Conservation (phyloP, 306 rosid species). For the Quercus bicolor region DNA sequence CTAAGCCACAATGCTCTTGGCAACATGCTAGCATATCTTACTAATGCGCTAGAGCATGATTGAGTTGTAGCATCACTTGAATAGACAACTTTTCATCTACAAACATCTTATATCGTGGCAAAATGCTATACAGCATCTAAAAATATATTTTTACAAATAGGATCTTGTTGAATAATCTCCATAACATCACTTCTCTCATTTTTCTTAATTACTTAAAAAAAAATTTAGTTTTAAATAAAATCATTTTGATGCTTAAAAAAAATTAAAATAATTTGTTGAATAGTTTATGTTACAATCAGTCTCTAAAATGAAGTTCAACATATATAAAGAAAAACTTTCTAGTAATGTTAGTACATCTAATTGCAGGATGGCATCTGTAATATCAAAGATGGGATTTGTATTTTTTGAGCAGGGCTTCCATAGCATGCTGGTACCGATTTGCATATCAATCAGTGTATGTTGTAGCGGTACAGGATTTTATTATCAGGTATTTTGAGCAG, state of each 20-base stretch:
- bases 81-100: background rate
- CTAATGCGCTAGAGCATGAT: background rate
- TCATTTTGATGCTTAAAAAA: background rate
- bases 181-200: too few relatives aligned
- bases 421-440: slow-evolving; percentile 70
- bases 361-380: slow-evolving; percentile 94
- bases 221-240: too few relatives aligned
- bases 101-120: background rate
- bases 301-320: background rate
- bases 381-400: slow-evolving; percentile 92
- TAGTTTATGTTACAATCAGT: background rate
- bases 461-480: slow-evolving; percentile 86
- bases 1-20: too few relatives aligned
- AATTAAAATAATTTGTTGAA: background rate
- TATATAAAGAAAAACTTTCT: background rate
- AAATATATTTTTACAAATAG: background rate
- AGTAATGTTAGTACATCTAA: slow-evolving; percentile 7
- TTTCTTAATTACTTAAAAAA: too few relatives aligned
- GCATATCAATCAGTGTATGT: slow-evolving; percentile 64
- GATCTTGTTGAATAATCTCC: too few relatives aligned
- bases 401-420: slow-evolving; percentile 91
- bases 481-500: slow-evolving; percentile 63
- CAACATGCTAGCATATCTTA: background rate
- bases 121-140: background rate
- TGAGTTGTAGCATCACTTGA: background rate